phyloP scores from a whole-genome alignment of 208 protist genomes.

The Crithidia sp. region DNA sequence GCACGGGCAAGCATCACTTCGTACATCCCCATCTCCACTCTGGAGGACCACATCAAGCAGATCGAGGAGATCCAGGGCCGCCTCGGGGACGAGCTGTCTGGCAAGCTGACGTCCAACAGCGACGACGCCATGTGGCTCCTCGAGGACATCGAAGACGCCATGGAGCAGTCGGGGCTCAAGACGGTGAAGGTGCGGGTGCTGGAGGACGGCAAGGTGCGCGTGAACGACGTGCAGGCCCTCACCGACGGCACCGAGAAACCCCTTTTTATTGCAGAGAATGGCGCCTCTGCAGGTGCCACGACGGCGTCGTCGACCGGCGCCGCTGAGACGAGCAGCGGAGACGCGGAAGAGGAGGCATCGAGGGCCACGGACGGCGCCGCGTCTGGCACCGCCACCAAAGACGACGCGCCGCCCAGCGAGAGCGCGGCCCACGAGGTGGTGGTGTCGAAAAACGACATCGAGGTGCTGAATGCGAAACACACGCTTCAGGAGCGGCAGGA shows the following conservation, averaged over 20 bases:
- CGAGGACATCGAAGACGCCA: conserved; percentile 89
- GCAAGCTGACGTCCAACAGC: conserved; percentile 59
- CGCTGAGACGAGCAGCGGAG: neutral
- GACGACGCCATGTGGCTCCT: conserved; percentile 84
- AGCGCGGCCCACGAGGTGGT: conserved; percentile 41
- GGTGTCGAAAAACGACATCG: conserved; percentile 69
- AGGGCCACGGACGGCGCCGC: neutral
- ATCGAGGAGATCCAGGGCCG: conserved; percentile 76
- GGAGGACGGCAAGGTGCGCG: conserved; percentile 65
- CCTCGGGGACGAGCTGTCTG: conserved; percentile 68
- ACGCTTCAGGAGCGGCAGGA: conserved; percentile 72
- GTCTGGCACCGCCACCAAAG: neutral
- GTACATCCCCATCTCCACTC: conserved; percentile 84
- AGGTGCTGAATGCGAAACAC: conserved; percentile 80
- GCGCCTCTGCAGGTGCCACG: neutral
- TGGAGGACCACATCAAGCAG: conserved; percentile 82
- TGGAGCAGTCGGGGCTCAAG: conserved; percentile 77
- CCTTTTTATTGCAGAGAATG: conserved; percentile 49
- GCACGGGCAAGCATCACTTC: conserved; percentile 66
- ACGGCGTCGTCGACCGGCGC: neutral
- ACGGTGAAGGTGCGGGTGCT: conserved; percentile 76
- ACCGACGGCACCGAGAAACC: conserved; percentile 81
- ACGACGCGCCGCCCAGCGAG: neutral
- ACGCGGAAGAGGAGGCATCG: neutral
- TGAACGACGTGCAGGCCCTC: conserved; percentile 50